Evolutionary conservation across 2,329 filamentous ascomycete genomes (phyloP), one percentile per base, ranked within the genome.

Genomic region (Epichloe brachyelytri): DNA sequence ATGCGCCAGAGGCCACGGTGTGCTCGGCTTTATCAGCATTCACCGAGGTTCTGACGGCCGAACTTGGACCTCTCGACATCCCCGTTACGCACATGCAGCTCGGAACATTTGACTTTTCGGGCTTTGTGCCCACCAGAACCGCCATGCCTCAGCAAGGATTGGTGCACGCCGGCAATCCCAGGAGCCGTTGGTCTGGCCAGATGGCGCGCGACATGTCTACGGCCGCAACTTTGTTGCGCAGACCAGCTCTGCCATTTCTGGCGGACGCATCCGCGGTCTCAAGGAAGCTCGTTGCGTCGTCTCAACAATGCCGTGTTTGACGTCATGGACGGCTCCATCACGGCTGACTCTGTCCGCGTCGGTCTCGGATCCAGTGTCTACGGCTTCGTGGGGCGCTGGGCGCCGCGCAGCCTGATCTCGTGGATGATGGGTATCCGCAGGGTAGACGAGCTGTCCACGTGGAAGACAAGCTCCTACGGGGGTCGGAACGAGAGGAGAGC

Each of bases 301-400:
- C 75, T 98, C 50, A 87, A 97, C 68, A 84, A 88, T 62, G 83
- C 86, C 2, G 84, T 98, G 10, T 94, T 96, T 63, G 91, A 97
- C 64, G 87, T 93, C 36, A 78, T 97, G 50, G 83, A 87, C 56
- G 77, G 80, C 43, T 78, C 74, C 17, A 73, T 78, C 57, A 78
- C 76, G 26, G 73, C 72, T 45, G 72, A 78, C 37, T 78, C 86
- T 1, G 79, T 91, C 56, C 83, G 87, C 52, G 85, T 96, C 15
- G 93, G 93, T 1, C 80, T 89, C 48, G 93, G 93, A 6, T 88
- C 88, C 48, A 75, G 85, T 51, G 75, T 89, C 0, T 97, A 97
- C 66, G 86, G 87, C 39, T 75, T 96, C 33, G 85, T 97, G 7
- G 93, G 90, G 5, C 78, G 79, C 39, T 91, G 85, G 79, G 76